These are phyloP conservation scores for Cyberlindnera americana DNA, from an alignment of 805 yeast genomes.

Conservation along the genomic window DNA sequence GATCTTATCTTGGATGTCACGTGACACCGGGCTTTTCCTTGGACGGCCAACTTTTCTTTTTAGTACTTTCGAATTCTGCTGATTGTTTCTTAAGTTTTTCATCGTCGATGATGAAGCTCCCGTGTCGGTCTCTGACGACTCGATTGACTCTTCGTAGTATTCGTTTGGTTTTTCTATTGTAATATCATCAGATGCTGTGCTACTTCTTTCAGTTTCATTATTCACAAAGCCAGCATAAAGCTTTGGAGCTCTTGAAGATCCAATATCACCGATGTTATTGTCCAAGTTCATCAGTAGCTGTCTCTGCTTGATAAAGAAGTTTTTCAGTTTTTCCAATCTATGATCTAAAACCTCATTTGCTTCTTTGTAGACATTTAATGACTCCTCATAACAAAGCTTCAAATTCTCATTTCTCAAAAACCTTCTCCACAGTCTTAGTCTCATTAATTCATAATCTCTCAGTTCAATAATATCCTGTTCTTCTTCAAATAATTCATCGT, in stretches of 20 bases:
- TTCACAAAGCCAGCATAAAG: conserved; percentile 28
- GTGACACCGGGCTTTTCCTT: background rate
- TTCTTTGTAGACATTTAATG: conserved; percentile 26
- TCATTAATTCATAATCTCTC: conserved; percentile 31
- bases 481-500: conserved; percentile 11
- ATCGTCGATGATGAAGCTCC: conserved; percentile 4
- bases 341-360: conserved; percentile 26
- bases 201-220: background rate
- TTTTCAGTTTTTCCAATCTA: conserved; percentile 32
- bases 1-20: background rate
- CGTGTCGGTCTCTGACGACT: conserved; percentile 22
- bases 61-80: too few species aligned
- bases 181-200: too few species aligned
- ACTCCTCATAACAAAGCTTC: conserved; percentile 25
- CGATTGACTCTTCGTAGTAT: conserved; percentile 1
- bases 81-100: too few species aligned
- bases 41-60: conserved; percentile 5
- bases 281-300: conserved; percentile 26
- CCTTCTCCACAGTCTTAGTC: conserved; percentile 25
- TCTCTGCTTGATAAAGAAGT: conserved; percentile 31
- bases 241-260: conserved; percentile 28
- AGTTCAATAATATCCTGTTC: conserved; percentile 32
- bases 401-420: conserved; percentile 27
- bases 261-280: conserved; percentile 28
- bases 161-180: background rate